Evolutionary conservation across 2,329 filamentous ascomycete species (phyloP).

Genomic region (Microcyclosporella mali): DNA sequence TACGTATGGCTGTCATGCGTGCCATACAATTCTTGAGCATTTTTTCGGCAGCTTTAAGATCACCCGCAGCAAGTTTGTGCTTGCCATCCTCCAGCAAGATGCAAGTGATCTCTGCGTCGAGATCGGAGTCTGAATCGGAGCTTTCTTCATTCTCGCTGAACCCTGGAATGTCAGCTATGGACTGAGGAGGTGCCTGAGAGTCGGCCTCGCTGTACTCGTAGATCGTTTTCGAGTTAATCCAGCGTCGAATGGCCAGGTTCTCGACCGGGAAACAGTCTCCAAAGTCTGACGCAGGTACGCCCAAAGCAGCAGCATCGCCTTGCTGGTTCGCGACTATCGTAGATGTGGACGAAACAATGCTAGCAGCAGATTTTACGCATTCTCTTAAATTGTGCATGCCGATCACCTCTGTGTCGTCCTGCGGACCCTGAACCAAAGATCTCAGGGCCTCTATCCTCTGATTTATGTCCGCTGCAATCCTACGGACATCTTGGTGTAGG

Average conservation of each 20-base stretch:
- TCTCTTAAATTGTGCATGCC: not conserved
- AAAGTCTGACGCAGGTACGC: not conserved
- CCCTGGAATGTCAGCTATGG: not conserved
- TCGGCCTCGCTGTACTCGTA: not conserved
- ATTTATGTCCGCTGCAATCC: conserved; percentile 1
- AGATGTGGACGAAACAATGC: conserved; percentile 3
- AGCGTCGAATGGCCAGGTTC: conserved; percentile 1
- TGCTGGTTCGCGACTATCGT: not conserved
- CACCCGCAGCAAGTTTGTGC: not conserved
- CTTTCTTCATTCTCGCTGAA: not conserved
- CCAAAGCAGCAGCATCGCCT: not conserved
- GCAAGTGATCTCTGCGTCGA: conserved; percentile 1
- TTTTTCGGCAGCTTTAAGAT: conserved; percentile 1
- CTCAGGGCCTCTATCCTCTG: not conserved
- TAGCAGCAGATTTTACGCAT: conserved; percentile 4
- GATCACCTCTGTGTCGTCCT: not conserved
- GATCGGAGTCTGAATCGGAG: conserved; percentile 1
- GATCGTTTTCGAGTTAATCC: not conserved
- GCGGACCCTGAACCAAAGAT: not conserved
- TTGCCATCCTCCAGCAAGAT: not conserved
- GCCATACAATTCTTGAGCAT: not conserved
- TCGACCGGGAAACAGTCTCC: conserved; percentile 2
- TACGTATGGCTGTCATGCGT: not conserved
- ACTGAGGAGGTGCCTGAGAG: not conserved
- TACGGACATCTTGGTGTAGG: conserved; percentile 2